Evolutionary conservation across 106 monocot genomes (phyloP), one percentile per base, ranked within the genome.

Genomic region (Apostasia shenzhenica): DNA sequence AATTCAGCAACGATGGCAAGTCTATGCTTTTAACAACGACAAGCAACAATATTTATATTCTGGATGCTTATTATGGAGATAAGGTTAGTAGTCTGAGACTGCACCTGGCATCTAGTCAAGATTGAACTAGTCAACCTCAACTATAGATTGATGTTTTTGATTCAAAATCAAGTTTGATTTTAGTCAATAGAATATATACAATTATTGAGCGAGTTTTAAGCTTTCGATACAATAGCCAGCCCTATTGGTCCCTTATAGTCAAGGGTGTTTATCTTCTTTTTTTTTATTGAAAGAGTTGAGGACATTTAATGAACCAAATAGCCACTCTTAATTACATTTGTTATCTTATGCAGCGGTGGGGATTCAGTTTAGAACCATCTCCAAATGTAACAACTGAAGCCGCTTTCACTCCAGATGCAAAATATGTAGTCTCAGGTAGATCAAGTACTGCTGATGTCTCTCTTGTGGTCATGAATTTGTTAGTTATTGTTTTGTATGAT

Each of bases 11-110:
- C 72, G 97, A 99, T 76, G 97, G 97, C 54, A 92, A 90, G 69
- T 99, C 92, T 57, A 99, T 99, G 97, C 85, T 99, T 73, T 81
- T 99, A 74, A 92, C 97, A 59, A 99, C 97, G 49, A 92, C 92
- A 56, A 87, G 85, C 67, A 90, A 89, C 75, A 85, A 87, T 76
- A 81, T 97, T 7, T 99, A 99, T 80, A 82, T 99, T 68, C 84
- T 99, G 41, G 97, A 99, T 92, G 97, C 97, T 2, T 99, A 92
- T 79, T 84, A 83, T 63, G 97, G 97, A 37, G 92, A 92, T 55
- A 99, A 99, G 90, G 92, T 92, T 62, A 65, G 80, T 78, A 26
- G 26, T 26, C 26, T 26, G 26, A 26, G 26, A 26, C 26, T 56
- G 26, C 26, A 26, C 26, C 26, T 26, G 26, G 26, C 26, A 26